Percentiles rank a stretch among this genome's conserved stretches.
phyloP scores from a whole-genome alignment of 352 stramenopile genomes.

The Phytophthora multivora region DNA sequence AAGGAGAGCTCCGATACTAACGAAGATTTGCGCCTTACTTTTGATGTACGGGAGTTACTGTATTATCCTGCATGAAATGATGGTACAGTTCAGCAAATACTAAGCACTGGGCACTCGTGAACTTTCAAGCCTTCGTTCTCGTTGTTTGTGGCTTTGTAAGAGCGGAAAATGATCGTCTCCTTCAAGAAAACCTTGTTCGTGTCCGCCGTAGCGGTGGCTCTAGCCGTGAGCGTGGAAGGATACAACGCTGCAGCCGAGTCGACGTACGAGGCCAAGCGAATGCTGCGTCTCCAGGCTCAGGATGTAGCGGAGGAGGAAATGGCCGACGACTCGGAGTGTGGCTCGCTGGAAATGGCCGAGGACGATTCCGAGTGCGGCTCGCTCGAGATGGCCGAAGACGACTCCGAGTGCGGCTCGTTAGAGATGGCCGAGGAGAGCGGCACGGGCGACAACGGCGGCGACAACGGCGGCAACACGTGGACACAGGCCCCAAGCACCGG shows the following conservation, averaged over 20 bases:
- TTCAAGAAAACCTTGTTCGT: conserved; percentile 38
- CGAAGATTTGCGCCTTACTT: conserved; percentile 18
- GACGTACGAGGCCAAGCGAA: conserved; percentile 27
- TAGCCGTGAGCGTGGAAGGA: conserved; percentile 22
- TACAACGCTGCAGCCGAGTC: conserved; percentile 23
- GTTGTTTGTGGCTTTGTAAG: conserved; percentile 2
- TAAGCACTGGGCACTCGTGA: conserved; percentile 26
- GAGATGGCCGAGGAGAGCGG: conserved; percentile 28
- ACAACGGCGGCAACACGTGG: conserved; percentile 10
- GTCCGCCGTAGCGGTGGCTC: conserved; percentile 28
- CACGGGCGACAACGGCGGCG: not conserved
- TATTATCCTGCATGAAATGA: not conserved
- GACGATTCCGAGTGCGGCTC: conserved; percentile 11
- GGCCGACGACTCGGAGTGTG: conserved; percentile 30
- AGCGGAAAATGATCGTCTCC: conserved; percentile 25
- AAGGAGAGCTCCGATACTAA: conserved; percentile 9
- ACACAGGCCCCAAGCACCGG: conserved; percentile 1
- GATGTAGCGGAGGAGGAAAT: conserved; percentile 28
- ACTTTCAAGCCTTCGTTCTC: conserved; percentile 14
- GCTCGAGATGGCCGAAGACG: conserved; percentile 29
- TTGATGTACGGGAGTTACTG: conserved; percentile 13
- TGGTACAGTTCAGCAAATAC: not conserved
- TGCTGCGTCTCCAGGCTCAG: conserved; percentile 20
- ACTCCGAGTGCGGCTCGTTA: conserved; percentile 32
- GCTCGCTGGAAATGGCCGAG: conserved; percentile 26